phyloP scores from a whole-genome alignment of 768 basidiomycete genomes.

The Phaeotremella skinneri region DNA sequence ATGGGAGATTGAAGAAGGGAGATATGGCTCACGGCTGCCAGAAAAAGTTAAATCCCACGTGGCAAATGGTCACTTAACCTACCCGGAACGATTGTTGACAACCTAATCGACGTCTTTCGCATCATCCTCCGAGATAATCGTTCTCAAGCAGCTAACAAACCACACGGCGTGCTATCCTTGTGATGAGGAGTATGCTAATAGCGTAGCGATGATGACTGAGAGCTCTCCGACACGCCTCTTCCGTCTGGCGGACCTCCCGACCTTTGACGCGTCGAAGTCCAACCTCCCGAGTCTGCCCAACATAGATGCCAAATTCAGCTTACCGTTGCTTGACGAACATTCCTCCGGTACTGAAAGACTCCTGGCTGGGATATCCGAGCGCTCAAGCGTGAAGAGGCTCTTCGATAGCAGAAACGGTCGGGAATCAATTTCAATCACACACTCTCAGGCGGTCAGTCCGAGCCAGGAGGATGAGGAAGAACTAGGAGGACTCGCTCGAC shows the following conservation, averaged over 20 bases:
- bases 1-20: background rate
- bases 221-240: background rate
- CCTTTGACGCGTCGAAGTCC: background rate
- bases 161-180: too few relatives aligned
- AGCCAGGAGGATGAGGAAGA: too few relatives aligned
- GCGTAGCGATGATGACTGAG: background rate
- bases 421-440: background rate
- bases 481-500: too few relatives aligned
- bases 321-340: background rate
- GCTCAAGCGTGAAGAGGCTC: background rate
- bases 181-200: too few relatives aligned
- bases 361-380: background rate
- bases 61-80: too few relatives aligned
- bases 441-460: background rate
- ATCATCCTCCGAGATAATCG: too few relatives aligned
- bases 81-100: too few relatives aligned
- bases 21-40: background rate
- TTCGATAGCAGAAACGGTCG: background rate
- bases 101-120: too few relatives aligned
- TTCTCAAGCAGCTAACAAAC: too few relatives aligned
- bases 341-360: slow-evolving; percentile 1
- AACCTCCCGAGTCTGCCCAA: background rate
- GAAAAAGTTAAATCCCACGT: too few relatives aligned
- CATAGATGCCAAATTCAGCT: background rate
- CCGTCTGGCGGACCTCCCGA: background rate